phyloP scores from a whole-genome alignment of 225 moss, liverwort and hornwort genomes.

The Lunularia cruciata region DNA sequence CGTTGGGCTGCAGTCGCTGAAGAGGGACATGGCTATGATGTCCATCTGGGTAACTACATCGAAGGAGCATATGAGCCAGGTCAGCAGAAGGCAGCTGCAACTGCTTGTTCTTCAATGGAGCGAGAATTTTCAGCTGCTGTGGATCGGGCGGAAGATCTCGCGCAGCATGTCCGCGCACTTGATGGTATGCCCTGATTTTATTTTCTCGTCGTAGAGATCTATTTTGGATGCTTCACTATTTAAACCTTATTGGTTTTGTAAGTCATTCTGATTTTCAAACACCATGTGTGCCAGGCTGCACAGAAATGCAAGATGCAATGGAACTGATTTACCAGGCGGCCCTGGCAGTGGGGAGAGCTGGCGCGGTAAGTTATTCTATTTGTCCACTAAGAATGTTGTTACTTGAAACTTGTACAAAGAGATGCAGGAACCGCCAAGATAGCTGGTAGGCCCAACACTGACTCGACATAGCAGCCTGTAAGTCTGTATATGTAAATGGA shows the following conservation, averaged over 20 bases:
- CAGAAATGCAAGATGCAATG: slow-evolving; percentile 95
- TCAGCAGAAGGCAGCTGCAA: slow-evolving; percentile 73
- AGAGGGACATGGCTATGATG: slow-evolving; percentile 39
- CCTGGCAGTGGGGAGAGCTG: slow-evolving; percentile 75
- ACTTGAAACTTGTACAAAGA: not conserved
- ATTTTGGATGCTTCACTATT: too few species aligned
- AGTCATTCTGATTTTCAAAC: not conserved
- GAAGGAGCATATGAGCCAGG: slow-evolving; percentile 45
- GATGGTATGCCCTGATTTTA: slow-evolving; percentile 63
- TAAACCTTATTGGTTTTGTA: not conserved
- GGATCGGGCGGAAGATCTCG: slow-evolving; percentile 86
- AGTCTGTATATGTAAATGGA: not conserved
- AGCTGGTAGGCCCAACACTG: too few species aligned
- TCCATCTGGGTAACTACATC: slow-evolving; percentile 10
- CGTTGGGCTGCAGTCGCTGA: slow-evolving; percentile 76
- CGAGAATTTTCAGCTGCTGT: slow-evolving; percentile 92
- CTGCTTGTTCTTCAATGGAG: slow-evolving; percentile 78
- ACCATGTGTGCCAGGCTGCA: slow-evolving; percentile 50
- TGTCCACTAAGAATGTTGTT: not conserved
- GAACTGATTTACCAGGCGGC: slow-evolving; percentile 96
- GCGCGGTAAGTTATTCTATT: slow-evolving; percentile 60
- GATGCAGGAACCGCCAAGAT: not conserved
- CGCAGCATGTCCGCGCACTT: slow-evolving; percentile 53
- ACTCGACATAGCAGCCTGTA: not conserved
- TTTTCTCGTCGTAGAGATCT: too few species aligned